Base-by-base conservation (phyloP, 2,329 filamentous ascomycete species). In the Truncatella angustata region DNA sequence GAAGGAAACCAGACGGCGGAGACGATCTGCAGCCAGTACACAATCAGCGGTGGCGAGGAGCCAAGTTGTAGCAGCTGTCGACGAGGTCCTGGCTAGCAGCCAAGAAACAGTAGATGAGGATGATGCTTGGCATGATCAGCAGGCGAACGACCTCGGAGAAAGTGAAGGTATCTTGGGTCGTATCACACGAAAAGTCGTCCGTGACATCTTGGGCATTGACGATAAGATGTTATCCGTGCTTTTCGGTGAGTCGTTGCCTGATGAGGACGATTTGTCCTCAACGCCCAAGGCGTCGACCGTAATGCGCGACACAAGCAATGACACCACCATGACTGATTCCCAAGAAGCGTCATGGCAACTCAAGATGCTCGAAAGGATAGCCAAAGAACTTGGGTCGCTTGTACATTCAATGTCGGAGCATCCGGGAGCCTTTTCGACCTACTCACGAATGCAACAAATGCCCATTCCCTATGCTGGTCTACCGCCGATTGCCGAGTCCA, bases 131-230 rank as follows among this genome's bases (percentile, higher is more conserved):
- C 77, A 85, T 50, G 79, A 81, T 24, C 77, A 82, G 51, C 73
- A 76, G 32, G 67, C 70, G 1, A 63, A 71, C 11, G 69, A 75
- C 4, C 61, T 66, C 5, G 65, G 69, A 3, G 77, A 83, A 26
- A 75, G 78, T 37, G 85, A 91, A 57, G 86, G 88, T 1, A 81
- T 95, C 58, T 90, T 91, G 84, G 85, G 86, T 55, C 82, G 87
- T 10, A 83, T 97, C 46, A 96, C 93, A 3, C 84, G 88, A 53
- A 90, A 86, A 62, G 88, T 97, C 24, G 91, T 99, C 60, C 84
- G 86, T 49, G 91, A 97, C 65, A 73, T 99, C 39, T 88, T 97
- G 66, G 93, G 93, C 7, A 88, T 99, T 51, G 92, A 97, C 61
- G 91, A 97, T 57, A 82, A 83, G 46, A 76, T 94, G 18, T 79